Conservation (phyloP, 179 eudicot species). For the Vitellaria paradoxa region DNA sequence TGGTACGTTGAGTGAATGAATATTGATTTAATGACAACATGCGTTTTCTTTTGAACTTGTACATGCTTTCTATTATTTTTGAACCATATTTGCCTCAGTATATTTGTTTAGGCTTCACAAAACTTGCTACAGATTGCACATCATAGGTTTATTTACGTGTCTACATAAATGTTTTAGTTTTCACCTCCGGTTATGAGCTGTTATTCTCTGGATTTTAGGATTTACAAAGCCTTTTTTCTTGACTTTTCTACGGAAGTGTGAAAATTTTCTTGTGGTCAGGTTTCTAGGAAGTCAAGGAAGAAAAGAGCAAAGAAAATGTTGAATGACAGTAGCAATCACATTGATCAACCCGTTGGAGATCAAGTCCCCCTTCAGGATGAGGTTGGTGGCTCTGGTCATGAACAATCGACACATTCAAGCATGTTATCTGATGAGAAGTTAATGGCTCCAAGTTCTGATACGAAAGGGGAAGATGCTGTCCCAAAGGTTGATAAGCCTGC, state of each 20-base stretch:
- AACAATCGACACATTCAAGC: conserved; percentile 28
- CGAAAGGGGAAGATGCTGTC: conserved; percentile 24
- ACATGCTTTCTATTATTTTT: neutral
- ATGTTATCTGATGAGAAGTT: conserved; percentile 6
- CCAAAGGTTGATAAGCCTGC: conserved; percentile 30
- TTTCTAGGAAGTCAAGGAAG: conserved; percentile 73
- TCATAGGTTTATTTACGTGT: neutral
- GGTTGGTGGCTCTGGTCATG: conserved; percentile 24
- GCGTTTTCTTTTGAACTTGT: neutral
- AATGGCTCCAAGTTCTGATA: conserved; percentile 20
- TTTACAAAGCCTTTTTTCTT: conserved; percentile 2
- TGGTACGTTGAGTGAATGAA: neutral
- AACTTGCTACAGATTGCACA: neutral
- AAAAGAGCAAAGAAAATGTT: conserved; percentile 44
- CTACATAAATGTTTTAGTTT: neutral
- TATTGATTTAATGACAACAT: no score
- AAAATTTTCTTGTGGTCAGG: conserved; percentile 40
- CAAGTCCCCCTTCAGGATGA: conserved; percentile 33
- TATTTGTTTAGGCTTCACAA: neutral
- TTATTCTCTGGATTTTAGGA: neutral
- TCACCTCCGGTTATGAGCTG: neutral
- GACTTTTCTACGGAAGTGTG: neutral
- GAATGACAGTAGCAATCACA: conserved; percentile 32
- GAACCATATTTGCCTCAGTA: neutral
- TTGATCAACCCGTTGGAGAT: conserved; percentile 37